Conservation (phyloP, 345 rosid genomes). For the Lepidium sativum region DNA sequence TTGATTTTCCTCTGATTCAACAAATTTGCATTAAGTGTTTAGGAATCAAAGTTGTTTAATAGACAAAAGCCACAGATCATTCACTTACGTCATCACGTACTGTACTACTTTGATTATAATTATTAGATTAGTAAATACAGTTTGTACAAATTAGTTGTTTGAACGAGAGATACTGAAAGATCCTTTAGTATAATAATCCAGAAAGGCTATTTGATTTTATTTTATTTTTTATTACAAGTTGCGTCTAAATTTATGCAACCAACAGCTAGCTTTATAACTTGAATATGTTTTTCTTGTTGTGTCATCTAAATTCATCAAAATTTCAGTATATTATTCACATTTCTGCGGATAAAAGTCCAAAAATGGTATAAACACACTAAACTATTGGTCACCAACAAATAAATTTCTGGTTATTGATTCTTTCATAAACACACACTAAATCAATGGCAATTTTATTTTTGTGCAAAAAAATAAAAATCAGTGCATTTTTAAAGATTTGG, state of each 20-base stretch:
- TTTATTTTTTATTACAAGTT: not conserved
- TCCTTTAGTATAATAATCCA: not conserved
- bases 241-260: not conserved
- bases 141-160: not conserved
- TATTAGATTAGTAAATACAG: not conserved
- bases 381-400: not conserved
- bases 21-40: not conserved
- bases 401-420: not conserved
- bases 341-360: not conserved
- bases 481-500: not conserved
- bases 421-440: not conserved
- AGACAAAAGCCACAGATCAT: slow-evolving; percentile 1
- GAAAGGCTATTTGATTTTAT: not conserved
- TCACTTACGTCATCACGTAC: slow-evolving; percentile 6
- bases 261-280: not conserved
- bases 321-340: not conserved
- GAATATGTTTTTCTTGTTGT: not conserved
- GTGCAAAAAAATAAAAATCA: not conserved
- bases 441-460: not conserved
- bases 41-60: slow-evolving; percentile 14
- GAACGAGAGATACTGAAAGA: not conserved
- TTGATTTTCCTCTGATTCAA: not conserved
- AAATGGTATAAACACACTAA: not conserved
- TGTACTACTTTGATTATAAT: too few relatives aligned
- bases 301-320: too few relatives aligned